Percentiles rank a stretch among this genome's conserved stretches.
Evolutionary conservation across 2,329 filamentous ascomycete genomes (phyloP).

Genomic region (Blastomyces parvus): DNA sequence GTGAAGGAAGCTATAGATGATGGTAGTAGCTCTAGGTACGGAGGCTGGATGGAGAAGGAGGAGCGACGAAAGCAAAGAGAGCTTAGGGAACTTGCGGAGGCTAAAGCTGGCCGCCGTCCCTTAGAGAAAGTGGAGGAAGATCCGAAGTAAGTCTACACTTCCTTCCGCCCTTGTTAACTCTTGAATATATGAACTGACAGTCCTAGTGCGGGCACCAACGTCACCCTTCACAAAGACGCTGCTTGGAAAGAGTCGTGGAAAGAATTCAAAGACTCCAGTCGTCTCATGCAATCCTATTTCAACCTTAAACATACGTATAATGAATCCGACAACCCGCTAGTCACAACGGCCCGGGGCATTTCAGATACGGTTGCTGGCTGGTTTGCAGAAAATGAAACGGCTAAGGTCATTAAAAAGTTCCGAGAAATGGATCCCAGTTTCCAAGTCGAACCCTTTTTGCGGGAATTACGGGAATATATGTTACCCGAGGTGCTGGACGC

Average conservation of each 20-base stretch:
- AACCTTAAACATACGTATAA: conserved; percentile 78
- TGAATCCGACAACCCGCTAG: conserved; percentile 93
- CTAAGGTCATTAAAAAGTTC: conserved; percentile 96
- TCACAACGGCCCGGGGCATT: conserved; percentile 86
- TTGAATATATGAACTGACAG: conserved; percentile 23
- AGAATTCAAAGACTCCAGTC: conserved; percentile 84
- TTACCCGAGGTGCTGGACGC: conserved; percentile 94
- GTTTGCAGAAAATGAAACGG: conserved; percentile 97
- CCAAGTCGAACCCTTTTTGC: conserved; percentile 87
- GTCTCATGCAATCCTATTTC: conserved; percentile 80
- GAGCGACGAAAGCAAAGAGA: conserved; percentile 76
- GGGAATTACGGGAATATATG: conserved; percentile 95
- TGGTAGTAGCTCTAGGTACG: conserved; percentile 89
- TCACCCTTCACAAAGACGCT: conserved; percentile 93
- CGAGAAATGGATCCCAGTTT: conserved; percentile 90
- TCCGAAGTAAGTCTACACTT: conserved; percentile 59
- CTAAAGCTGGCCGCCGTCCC: conserved; percentile 43
- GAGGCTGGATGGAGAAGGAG: conserved; percentile 94
- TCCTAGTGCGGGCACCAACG: conserved; percentile 75
- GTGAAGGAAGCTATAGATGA: conserved; percentile 96
- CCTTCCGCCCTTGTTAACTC: conserved; percentile 14
- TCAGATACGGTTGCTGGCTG: conserved; percentile 88
- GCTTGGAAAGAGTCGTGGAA: conserved; percentile 98
- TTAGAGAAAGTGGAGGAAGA: conserved; percentile 66
- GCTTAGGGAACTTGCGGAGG: conserved; percentile 55